Evolutionary conservation across 1,284 basidiomycete species (phyloP), one percentile per base, ranked within the genome.

Genomic region (Vanrija pseudolonga): DNA sequence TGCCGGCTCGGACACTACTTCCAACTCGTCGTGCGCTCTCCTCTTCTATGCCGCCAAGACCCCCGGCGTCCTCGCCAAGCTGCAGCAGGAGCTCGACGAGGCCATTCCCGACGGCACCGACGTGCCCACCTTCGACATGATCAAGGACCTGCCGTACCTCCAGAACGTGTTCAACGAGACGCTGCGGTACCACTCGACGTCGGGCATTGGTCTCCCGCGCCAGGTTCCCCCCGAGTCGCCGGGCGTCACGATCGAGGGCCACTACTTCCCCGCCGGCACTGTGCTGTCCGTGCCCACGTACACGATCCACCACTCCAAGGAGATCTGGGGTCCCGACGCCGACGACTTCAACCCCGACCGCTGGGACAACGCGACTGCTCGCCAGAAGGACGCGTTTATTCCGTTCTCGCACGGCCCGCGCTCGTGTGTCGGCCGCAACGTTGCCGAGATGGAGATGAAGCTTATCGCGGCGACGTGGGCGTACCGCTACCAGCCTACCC

Each of bases 1-100:
- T 61, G 90, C 89, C 26, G 89, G 88, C 3, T 60, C 59, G 4
- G 59, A 60, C 59, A 60, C 59, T 3, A 60, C 88, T 2, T 89
- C 89, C 49, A 90, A 90, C 76, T 89, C 89, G 19, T 87, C 87
- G 3, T 90, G 88, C 62, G 89, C 88, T 9, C 89, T 94, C 65
- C 81, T 90, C 15, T 92, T 89, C 78, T 83, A 90, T 74, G 82
- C 94, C 57, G 85, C 87, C 11, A 76, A 77, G 28, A 83, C 88
- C 74, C 88, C 83, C 2, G 69, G 74, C 8, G 82, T 81, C 11
- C 87, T 91, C 67, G 76, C 76, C 53, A 87, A 85, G 66, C 82
- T 95, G 15, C 87, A 90, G 53, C 78, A 79, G 47, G 91, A 94
- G 72, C 83, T 94, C 20, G 90, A 94, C 68, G 84, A 86, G 37